A percentile compares a stretch with the other conserved stretches of the same genome.
These are phyloP conservation scores for Calocera viscosa DNA, from an alignment of 768 basidiomycete species.

Conservation along the genomic window DNA sequence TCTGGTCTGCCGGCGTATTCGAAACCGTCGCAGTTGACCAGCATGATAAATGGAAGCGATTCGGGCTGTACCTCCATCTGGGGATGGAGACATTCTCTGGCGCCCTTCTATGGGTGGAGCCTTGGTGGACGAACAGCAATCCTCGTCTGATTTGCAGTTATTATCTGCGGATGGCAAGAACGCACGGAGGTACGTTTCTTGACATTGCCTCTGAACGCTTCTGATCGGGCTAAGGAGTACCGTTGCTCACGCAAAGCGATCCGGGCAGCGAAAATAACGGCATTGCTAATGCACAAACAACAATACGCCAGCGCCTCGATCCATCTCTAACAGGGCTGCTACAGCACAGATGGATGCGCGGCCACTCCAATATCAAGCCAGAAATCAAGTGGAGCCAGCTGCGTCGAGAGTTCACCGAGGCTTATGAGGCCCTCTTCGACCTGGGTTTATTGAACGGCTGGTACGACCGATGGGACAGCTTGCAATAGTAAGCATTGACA, in stretches of 20 bases:
- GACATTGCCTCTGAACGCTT: constrained; percentile 22
- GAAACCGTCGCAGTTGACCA: constrained; percentile 32
- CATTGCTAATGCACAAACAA: constrained; percentile 36
- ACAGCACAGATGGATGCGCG: constrained; percentile 32
- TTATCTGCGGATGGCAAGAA: constrained; percentile 10
- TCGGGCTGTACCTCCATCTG: constrained; percentile 27
- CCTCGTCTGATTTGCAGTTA: neutral
- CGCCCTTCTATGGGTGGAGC: neutral
- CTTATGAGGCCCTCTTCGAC: neutral
- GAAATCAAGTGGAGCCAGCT: constrained; percentile 31
- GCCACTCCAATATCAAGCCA: constrained; percentile 33
- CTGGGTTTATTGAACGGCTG: neutral
- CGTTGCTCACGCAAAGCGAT: constrained; percentile 36
- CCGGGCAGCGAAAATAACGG: constrained; percentile 34
- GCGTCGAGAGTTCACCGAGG: neutral
- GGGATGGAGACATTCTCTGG: constrained; percentile 15
- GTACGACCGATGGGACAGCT: neutral
- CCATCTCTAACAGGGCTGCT: constrained; percentile 27
- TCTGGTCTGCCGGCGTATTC: constrained; percentile 34
- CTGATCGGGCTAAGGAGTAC: constrained; percentile 19
- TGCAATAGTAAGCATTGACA: neutral
- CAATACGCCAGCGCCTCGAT: constrained; percentile 32
- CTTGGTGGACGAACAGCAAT: neutral
- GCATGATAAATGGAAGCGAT: constrained; percentile 37
- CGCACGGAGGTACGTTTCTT: constrained; percentile 24